These are phyloP conservation scores for Kwoniella dejecticola DNA, from an alignment of 768 basidiomycete species.

Conservation along the genomic window DNA sequence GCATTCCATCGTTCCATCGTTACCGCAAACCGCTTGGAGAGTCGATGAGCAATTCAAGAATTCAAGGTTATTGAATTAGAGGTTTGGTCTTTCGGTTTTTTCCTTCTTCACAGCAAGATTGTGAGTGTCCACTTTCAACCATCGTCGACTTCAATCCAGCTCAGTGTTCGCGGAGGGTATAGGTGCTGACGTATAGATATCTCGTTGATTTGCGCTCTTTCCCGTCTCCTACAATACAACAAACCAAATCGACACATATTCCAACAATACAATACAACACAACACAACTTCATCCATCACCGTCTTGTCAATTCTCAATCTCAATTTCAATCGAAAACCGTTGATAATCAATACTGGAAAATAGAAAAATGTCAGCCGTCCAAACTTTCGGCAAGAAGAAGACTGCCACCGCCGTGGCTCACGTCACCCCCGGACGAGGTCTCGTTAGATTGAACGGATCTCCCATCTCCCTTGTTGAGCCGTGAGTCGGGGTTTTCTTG, in stretches of 20 bases:
- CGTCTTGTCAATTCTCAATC: background rate
- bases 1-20: no score
- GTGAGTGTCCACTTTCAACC: slow-evolving; percentile 17
- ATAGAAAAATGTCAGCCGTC: slow-evolving; percentile 66
- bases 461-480: slow-evolving; percentile 92
- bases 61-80: slow-evolving; percentile 1
- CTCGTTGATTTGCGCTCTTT: background rate
- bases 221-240: background rate
- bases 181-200: slow-evolving; percentile 6
- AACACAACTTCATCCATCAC: background rate
- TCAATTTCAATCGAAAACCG: background rate
- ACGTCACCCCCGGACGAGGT: slow-evolving; percentile 94
- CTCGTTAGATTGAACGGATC: slow-evolving; percentile 95
- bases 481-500: slow-evolving; percentile 56
- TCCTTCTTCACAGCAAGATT: slow-evolving; percentile 24
- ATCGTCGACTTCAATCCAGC: background rate
- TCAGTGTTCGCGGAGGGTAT: background rate
- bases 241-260: no score
- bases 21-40: no score
- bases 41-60: slow-evolving; percentile 3
- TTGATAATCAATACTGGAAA: background rate
- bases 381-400: slow-evolving; percentile 99
- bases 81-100: background rate
- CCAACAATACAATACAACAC: no score
- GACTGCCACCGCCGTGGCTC: slow-evolving; percentile 98